Conservation (phyloP, 345 rosid genomes). For the Nasturtium officinale region DNA sequence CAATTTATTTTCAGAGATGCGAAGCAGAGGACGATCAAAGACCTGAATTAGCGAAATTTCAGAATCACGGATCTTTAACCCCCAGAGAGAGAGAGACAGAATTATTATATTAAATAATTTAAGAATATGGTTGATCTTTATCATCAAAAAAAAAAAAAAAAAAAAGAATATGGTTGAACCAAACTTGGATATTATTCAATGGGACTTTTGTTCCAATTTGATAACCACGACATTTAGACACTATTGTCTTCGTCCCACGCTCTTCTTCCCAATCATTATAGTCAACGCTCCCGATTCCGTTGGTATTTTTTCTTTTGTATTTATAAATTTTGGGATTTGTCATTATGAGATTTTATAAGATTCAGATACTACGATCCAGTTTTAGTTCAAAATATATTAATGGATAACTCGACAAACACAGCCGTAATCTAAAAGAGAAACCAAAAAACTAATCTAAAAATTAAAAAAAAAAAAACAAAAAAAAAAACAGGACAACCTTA, state of each 20-base stretch:
- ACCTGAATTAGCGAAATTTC: neutral
- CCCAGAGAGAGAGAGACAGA: conserved; percentile 25
- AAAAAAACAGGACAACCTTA: conserved; percentile 59
- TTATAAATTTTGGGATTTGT: neutral
- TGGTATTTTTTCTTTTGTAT: neutral
- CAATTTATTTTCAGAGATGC: neutral
- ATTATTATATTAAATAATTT: neutral
- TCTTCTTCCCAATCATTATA: neutral
- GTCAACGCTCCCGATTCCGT: conserved; percentile 18
- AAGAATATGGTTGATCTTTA: conserved; percentile 33
- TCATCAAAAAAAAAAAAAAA: no score
- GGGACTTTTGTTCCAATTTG: conserved; percentile 17
- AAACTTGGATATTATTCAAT: conserved; percentile 20
- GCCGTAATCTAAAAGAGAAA: neutral
- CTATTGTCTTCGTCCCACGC: conserved; percentile 12
- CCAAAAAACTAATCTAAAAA: neutral
- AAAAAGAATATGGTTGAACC: conserved; percentile 35
- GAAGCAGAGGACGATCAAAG: conserved; percentile 14
- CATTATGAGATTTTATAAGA: neutral
- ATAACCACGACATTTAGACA: conserved; percentile 25
- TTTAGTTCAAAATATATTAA: neutral
- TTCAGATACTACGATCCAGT: neutral
- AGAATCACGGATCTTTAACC: conserved; percentile 34
- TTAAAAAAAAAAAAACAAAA: no score
- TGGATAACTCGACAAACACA: no score